Evolutionary conservation across 805 yeast genomes (phyloP), one percentile per base, ranked within the genome.

Genomic region (Candida dajiaensis): DNA sequence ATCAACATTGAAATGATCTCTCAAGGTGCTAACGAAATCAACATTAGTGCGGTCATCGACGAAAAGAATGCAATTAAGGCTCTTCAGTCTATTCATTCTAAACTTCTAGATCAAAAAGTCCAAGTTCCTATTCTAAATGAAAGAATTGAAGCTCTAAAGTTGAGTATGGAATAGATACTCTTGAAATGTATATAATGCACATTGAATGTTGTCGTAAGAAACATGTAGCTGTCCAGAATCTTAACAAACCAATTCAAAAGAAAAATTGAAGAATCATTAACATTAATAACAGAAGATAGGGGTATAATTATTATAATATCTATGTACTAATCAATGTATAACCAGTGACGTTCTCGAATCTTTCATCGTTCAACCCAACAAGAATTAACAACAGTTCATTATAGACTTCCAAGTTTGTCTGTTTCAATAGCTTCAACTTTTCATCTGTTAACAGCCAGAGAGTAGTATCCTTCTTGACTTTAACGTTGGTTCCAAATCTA

Each of bases 11-110:
- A 94, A 68, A 94, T 94, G 99, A 94, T 94, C 68, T 80, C 89
- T 48, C 99, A 94, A 74, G 99, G 99, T 58, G 97, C 98, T 18
- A 92, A 92, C 61, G 99, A 94, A 69, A 94, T 94, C 61, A 94
- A 94, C 65, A 94, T 94, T 44, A 86, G 96, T 29, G 95, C 97
- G 53, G 99, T 94, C 44, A 89, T 94, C 51, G 86, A 85, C 53
- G 89, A 86, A 54, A 69, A 71, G 46, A 94, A 94, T 61, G 82
- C 95, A 13, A 69, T 88, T 26, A 85, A 86, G 64, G 98, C 98
- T 4, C 73, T 94, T 54, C 81, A 81, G 62, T 84, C 89, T 6
- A 81, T 94, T 48, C 99, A 94, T 63, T 84, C 83, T 39, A 81
- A 78, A 49, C 67, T 92, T 50, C 68, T 92, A 54, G 83, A 82